Evolutionary conservation across 495 filamentous ascomycete species (phyloP), one percentile per base, ranked within the genome.

Genomic region (Aspergillus wentii): DNA sequence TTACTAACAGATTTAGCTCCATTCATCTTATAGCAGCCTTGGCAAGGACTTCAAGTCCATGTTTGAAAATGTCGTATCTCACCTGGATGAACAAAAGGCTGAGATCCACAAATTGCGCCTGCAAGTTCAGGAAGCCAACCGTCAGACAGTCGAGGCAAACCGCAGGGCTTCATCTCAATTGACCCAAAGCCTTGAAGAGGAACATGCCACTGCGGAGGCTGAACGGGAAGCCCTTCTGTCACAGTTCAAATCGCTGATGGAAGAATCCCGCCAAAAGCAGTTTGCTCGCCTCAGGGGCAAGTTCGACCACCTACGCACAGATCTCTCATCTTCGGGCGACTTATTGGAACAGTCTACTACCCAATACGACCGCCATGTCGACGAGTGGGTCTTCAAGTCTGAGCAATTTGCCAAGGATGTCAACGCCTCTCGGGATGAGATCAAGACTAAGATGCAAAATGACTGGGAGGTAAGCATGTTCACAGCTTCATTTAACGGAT

Each of bases 21-120:
- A 95, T 49, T 50, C 69, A 7, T 97, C 94, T 1, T 97, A 94
- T 62, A 83, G 80, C 47, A 77, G 76, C n/a, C 74, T 97, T 3
- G 88, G 88, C n/a, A 82, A 78, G 33, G 88, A 96, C 44, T 86
- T 96, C 66, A 90, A 91, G 49, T 61, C 59, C 13, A 76, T 91
- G 27, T 96, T 97, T 36, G 87, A 94, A 34, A 79, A 82, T 8
- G 69, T 95, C 38, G 64, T 85, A 22, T 75, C 71, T 31, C 81
- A 86, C 32, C 66, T 94, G 16, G 72, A 78, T 22, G 66, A 78
- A n/a, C 92, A 98, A 55, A 85, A 82, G 56, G 64, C 68, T 1
- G 89, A 96, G 47, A 83, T 84, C 10, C 74, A 88, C 47, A 62
- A 66, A 22, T 69, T 97, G 7, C 71, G 86, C 21, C 61, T 71